Evolutionary conservation across 805 yeast species (phyloP), one percentile per base, ranked within the genome.

Genomic region (Kodamaea neixiangensis): DNA sequence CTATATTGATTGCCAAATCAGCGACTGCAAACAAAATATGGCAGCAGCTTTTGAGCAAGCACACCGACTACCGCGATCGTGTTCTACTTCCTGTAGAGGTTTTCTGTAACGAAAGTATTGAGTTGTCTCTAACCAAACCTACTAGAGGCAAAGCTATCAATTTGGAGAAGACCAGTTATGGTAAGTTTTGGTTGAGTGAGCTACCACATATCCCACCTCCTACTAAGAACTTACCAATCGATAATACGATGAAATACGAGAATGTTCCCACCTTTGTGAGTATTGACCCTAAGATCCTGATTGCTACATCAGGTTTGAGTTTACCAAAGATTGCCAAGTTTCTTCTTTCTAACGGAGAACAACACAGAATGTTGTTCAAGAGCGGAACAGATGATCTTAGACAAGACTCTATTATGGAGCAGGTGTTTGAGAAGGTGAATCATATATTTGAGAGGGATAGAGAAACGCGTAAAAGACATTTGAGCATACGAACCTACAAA

Each of bases 381-480:
- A 89, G 89, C 20, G 91, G 96, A 5, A 79, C 89, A 7, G 99
- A 94, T 68, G 99, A 94, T 68, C 71, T 94, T 47, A 73, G 98
- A 47, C 99, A 96, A 68, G 99, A 94, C 69, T 88, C 96, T 0
- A 89, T 94, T 50, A 96, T 94, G 99, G 96, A 93, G 65, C 98
- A 94, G 64, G 98, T 93, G 1, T 94, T 96, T 66, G 86, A 79
- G 17, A 89, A 91, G 60, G 97, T 91, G 13, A 91, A 92, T 61
- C 67, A 73, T 11, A 78, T 90, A 34, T 76, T 93, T 49, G 65
- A 58, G 9, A 71, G 71, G 19, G 83, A 88, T 60, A 75, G 76
- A 47, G 80, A 79, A 29, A 76, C 93, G 0, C 65, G 83, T 20
- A 76, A 70, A 46, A 66, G 92, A n/a, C 67, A 73, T 1, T 69